phyloP scores from a whole-genome alignment of 768 basidiomycete species.

The Leccinum disarticulatum region DNA sequence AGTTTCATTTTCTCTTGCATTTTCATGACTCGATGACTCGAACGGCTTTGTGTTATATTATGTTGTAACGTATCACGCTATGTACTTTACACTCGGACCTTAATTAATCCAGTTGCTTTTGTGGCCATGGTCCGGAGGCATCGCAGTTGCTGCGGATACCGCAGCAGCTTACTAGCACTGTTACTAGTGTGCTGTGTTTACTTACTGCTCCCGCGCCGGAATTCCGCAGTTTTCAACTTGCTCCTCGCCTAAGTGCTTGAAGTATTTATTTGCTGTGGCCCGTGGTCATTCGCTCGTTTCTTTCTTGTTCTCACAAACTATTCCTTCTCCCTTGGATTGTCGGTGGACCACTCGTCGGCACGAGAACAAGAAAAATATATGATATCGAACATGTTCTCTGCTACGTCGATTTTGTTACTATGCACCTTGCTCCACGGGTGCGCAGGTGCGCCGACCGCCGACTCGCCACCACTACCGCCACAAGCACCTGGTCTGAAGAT shows the following conservation, averaged over 20 bases:
- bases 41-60: not conserved
- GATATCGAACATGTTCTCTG: slow-evolving; percentile 14
- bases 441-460: slow-evolving; percentile 16
- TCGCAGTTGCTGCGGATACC: not conserved
- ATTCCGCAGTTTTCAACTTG: slow-evolving; percentile 6
- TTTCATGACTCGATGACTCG: not conserved
- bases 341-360: not conserved
- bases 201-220: not conserved
- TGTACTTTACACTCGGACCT: not conserved
- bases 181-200: no score
- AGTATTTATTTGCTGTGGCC: slow-evolving; percentile 3
- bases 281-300: not conserved
- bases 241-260: not conserved
- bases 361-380: slow-evolving; percentile 6
- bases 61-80: not conserved
- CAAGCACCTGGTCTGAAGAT: slow-evolving; percentile 18
- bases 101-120: not conserved
- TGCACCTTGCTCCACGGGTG: slow-evolving; percentile 8
- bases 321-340: not conserved
- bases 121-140: no score
- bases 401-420: slow-evolving; percentile 12
- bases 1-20: slow-evolving; percentile 7
- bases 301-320: not conserved
- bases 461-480: not conserved
- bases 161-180: not conserved